Evolutionary conservation across 768 basidiomycete genomes (phyloP).

Genomic region (Punctularia strigosozonata): DNA sequence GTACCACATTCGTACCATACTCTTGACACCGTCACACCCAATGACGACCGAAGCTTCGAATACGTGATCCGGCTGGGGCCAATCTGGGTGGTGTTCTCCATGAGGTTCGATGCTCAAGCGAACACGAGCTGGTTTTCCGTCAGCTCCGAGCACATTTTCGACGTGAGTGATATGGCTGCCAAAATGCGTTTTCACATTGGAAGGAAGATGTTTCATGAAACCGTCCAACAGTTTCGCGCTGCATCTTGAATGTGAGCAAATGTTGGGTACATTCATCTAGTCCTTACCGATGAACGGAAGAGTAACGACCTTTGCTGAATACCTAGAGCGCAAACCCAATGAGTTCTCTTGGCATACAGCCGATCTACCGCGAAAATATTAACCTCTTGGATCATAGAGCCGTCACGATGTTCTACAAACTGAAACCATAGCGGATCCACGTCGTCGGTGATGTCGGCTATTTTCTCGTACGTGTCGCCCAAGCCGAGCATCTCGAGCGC

Average conservation of each 20-base stretch:
- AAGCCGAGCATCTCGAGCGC: neutral
- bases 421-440: neutral
- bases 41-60: neutral
- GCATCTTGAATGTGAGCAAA: neutral
- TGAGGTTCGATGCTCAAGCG: neutral
- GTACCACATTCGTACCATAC: neutral
- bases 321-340: neutral
- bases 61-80: neutral
- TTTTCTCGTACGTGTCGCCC: neutral
- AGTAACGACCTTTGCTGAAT: neutral
- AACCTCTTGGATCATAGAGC: neutral
- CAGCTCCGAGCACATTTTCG: neutral
- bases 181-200: neutral
- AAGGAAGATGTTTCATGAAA: neutral
- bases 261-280: neutral
- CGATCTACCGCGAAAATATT: neutral
- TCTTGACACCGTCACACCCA: slow-evolving; percentile 1
- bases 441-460: neutral
- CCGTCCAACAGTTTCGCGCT: neutral
- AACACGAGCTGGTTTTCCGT: neutral
- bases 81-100: neutral
- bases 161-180: neutral
- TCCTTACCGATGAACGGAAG: neutral
- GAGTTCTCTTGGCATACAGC: neutral
- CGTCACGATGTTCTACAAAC: neutral